These are phyloP conservation scores for Gleditsia sinensis DNA, from an alignment of 306 rosid species.

Conservation along the genomic window DNA sequence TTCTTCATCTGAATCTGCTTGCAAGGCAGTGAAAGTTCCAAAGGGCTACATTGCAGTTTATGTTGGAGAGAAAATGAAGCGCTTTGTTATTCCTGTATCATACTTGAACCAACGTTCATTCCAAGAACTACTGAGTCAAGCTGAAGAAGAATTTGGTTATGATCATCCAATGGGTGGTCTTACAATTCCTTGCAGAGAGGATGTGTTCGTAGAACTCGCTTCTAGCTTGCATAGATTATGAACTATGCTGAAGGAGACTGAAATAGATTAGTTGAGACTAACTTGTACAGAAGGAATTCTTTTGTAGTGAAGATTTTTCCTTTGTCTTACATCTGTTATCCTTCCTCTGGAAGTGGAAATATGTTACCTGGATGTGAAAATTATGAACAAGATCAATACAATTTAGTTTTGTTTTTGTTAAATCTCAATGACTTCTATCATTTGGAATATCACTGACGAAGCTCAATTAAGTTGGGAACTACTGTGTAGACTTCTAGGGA, in stretches of 20 bases:
- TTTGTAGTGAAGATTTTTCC: not conserved
- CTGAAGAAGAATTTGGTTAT: conserved; percentile 53
- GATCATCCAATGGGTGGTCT: conserved; percentile 59
- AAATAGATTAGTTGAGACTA: not conserved
- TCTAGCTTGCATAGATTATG: conserved; percentile 32
- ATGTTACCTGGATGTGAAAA: not conserved
- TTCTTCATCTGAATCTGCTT: conserved; percentile 19
- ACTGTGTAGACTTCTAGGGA: not conserved
- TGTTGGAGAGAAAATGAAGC: conserved; percentile 50
- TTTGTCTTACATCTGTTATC: not conserved
- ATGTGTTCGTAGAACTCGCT: conserved; percentile 37
- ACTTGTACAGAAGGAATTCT: not conserved
- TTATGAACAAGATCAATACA: not conserved
- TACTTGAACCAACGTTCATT: conserved; percentile 46
- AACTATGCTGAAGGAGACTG: not conserved
- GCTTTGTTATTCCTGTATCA: conserved; percentile 44
- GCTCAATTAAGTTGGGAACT: not conserved
- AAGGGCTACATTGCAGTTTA: conserved; percentile 47
- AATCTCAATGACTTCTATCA: not conserved
- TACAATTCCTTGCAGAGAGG: conserved; percentile 53
- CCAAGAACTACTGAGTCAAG: conserved; percentile 36
- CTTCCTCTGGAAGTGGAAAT: not conserved
- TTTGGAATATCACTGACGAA: not conserved
- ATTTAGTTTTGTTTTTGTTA: no score
- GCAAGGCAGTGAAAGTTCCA: conserved; percentile 38